phyloP scores from a whole-genome alignment of 345 rosid genomes.

The Noccaea bulbosa region DNA sequence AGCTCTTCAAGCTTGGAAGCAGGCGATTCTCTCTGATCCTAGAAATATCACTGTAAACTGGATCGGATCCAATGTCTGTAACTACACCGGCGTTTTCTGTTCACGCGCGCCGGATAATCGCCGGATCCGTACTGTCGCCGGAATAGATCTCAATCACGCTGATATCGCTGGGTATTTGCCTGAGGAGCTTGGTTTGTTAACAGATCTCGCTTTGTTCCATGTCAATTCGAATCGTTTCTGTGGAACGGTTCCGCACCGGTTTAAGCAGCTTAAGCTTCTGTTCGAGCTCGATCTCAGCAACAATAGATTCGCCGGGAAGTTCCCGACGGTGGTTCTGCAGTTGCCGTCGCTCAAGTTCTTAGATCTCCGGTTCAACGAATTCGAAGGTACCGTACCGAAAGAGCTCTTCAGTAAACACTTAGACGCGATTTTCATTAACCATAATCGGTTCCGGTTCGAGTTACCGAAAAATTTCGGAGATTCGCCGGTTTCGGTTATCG shows the following conservation, averaged over 20 bases:
- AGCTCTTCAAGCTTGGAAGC: constrained; percentile 88
- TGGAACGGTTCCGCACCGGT: constrained; percentile 70
- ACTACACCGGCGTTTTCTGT: constrained; percentile 65
- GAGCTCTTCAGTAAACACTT: constrained; percentile 68
- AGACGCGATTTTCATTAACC: constrained; percentile 80
- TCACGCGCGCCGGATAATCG: constrained; percentile 63
- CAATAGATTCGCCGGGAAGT: constrained; percentile 81
- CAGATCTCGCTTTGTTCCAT: constrained; percentile 86
- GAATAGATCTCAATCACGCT: constrained; percentile 85
- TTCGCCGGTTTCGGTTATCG: constrained; percentile 87
- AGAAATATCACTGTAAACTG: constrained; percentile 61
- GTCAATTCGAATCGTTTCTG: constrained; percentile 82
- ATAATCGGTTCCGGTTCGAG: constrained; percentile 73
- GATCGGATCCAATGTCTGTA: constrained; percentile 73
- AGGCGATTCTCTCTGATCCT: constrained; percentile 86
- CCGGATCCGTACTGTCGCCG: constrained; percentile 70
- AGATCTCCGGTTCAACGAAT: constrained; percentile 86
- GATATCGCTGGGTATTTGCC: constrained; percentile 86
- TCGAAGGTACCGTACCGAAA: constrained; percentile 76
- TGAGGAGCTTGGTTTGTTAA: constrained; percentile 73
- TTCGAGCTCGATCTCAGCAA: constrained; percentile 94
- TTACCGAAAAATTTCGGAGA: constrained; percentile 77
- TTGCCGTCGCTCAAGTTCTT: constrained; percentile 69
- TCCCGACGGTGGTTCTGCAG: constrained; percentile 62
- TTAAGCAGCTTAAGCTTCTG: constrained; percentile 55